phyloP scores from a whole-genome alignment of 2,329 filamentous ascomycete species.

The Tolypocladium inflatum region DNA sequence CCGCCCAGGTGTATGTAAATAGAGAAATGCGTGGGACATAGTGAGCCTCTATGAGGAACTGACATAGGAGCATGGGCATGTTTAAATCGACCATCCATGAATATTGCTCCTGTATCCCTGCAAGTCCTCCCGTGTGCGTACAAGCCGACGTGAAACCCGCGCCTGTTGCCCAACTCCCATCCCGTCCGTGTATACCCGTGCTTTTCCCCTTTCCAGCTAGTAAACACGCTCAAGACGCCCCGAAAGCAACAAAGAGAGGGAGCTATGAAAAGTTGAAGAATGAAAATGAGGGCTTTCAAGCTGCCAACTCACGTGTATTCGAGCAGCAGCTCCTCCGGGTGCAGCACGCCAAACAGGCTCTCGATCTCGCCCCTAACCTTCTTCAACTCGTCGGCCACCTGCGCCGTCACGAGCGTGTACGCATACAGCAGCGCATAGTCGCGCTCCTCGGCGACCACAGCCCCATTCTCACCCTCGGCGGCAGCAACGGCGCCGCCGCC shows the following conservation, averaged over 20 bases:
- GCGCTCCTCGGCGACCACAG: constrained; percentile 50
- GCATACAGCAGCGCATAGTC: constrained; percentile 92
- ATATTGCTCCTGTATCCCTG: background rate
- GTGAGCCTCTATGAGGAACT: too few relatives aligned
- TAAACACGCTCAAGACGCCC: background rate
- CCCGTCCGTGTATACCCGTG: background rate
- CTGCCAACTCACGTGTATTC: constrained; percentile 26
- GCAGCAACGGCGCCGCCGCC: constrained; percentile 1
- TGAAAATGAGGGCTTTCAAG: too few relatives aligned
- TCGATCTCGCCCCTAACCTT: constrained; percentile 53
- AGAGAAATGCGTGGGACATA: too few relatives aligned
- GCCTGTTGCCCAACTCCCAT: background rate
- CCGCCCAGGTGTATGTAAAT: too few relatives aligned
- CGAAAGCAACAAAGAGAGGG: background rate
- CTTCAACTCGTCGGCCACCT: constrained; percentile 55
- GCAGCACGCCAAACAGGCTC: constrained; percentile 51
- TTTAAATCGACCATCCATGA: background rate
- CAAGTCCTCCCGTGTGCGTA: background rate
- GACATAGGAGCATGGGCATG: background rate
- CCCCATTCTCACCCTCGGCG: constrained; percentile 2
- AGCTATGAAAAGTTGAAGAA: background rate
- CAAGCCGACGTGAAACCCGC: background rate
- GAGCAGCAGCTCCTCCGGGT: constrained; percentile 48
- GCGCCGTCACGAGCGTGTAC: constrained; percentile 64
- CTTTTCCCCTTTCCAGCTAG: background rate